Percentiles rank a stretch among this genome's conserved stretches.
Evolutionary conservation across 352 stramenopile genomes (phyloP).

Genomic region (Pythium volutum): DNA sequence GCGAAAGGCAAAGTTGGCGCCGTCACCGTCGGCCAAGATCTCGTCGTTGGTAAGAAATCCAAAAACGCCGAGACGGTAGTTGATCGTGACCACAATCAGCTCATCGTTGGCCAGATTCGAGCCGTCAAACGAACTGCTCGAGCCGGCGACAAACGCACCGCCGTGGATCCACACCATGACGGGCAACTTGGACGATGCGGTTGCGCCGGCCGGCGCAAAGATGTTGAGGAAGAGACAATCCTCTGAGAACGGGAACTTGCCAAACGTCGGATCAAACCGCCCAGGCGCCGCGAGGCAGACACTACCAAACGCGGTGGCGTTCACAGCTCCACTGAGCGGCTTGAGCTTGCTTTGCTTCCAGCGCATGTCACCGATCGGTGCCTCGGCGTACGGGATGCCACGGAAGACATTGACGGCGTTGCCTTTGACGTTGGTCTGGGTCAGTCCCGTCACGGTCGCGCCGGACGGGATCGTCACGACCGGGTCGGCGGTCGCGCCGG

Average conservation of each 20-base stretch:
- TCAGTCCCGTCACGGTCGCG: slow-evolving; percentile 4
- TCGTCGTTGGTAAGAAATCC: slow-evolving; percentile 25
- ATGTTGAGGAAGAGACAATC: slow-evolving; percentile 44
- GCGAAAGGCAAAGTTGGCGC: slow-evolving; percentile 25
- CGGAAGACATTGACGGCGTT: slow-evolving; percentile 14
- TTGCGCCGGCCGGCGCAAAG: slow-evolving; percentile 26
- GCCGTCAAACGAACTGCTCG: slow-evolving; percentile 8
- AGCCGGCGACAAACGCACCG: slow-evolving; percentile 25
- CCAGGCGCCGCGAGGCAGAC: slow-evolving; percentile 5
- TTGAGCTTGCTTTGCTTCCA: slow-evolving; percentile 11
- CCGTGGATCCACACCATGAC: slow-evolving; percentile 39
- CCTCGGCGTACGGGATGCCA: slow-evolving; percentile 15
- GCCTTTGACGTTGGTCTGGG: slow-evolving; percentile 2
- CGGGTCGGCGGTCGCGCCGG: no score
- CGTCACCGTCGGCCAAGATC: slow-evolving; percentile 34
- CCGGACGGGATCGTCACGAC: no score
- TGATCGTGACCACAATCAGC: slow-evolving; percentile 35
- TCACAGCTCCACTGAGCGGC: background rate
- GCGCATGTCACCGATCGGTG: slow-evolving; percentile 7
- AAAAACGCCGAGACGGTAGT: slow-evolving; percentile 39
- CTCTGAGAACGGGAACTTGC: slow-evolving; percentile 18
- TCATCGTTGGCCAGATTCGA: slow-evolving; percentile 18
- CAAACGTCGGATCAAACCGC: background rate
- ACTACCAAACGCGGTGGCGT: slow-evolving; percentile 10
- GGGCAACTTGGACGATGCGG: slow-evolving; percentile 26